These are phyloP conservation scores for Nasturtium officinale DNA, from an alignment of 345 rosid genomes.

Conservation along the genomic window DNA sequence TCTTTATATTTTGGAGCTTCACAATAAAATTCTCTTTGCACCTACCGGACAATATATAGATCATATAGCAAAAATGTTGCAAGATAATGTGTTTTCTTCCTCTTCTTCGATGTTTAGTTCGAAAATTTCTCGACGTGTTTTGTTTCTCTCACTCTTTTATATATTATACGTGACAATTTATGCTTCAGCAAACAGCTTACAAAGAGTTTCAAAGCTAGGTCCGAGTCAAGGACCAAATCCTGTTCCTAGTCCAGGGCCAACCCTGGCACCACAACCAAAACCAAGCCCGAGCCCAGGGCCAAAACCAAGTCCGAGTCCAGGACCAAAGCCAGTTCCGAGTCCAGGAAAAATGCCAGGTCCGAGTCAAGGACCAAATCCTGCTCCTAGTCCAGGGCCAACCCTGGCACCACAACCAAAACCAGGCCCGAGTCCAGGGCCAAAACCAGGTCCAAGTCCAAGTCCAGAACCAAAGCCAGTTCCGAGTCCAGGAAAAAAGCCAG, in stretches of 20 bases:
- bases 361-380: background rate
- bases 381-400: background rate
- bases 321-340: background rate
- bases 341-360: conserved; percentile 8
- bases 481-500: background rate
- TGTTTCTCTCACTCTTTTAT: conserved; percentile 21
- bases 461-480: background rate
- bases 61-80: conserved; percentile 13
- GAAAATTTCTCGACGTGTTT: conserved; percentile 22
- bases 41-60: background rate
- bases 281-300: background rate
- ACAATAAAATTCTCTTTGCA: background rate
- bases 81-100: conserved; percentile 19
- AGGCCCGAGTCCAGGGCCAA: background rate
- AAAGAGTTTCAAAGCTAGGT: background rate
- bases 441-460: background rate
- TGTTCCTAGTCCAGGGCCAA: background rate
- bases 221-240: background rate
- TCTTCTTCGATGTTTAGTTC: conserved; percentile 12
- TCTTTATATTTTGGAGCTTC: conserved; percentile 29
- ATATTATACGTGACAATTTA: conserved; percentile 16
- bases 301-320: background rate
- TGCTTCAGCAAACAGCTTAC: conserved; percentile 29
- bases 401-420: no score
- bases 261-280: no score